phyloP scores from a whole-genome alignment of 345 rosid species.

The Boechera retrofracta region DNA sequence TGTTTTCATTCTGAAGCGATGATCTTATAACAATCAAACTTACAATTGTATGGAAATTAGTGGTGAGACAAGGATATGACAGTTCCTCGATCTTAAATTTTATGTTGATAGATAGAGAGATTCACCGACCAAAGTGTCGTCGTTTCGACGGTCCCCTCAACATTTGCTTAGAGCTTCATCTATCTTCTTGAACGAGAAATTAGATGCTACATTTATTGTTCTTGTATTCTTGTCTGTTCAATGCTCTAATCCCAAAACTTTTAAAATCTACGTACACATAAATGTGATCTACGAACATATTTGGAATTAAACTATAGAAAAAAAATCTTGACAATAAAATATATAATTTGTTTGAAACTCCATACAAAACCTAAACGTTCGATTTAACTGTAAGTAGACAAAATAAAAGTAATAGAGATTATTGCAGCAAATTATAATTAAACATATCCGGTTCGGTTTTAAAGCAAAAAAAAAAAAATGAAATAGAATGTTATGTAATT shows the following conservation, averaged over 20 bases:
- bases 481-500: not conserved
- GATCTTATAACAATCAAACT: not conserved
- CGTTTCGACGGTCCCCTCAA: constrained; percentile 42
- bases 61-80: constrained; percentile 39
- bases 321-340: not conserved
- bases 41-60: constrained; percentile 3
- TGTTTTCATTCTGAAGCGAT: not conserved
- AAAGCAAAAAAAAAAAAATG: not conserved
- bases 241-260: constrained; percentile 14
- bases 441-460: not conserved
- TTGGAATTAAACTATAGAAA: not conserved
- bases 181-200: constrained; percentile 22
- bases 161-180: constrained; percentile 44
- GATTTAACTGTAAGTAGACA: not conserved
- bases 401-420: not conserved
- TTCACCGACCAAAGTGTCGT: constrained; percentile 42
- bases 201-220: constrained; percentile 36
- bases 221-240: constrained; percentile 41
- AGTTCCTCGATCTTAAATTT: constrained; percentile 21
- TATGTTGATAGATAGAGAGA: constrained; percentile 34
- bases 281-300: not conserved
- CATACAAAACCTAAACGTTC: not conserved
- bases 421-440: not conserved
- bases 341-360: not conserved
- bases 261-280: not conserved